These are phyloP conservation scores for Pichia kluyveri DNA, from an alignment of 805 yeast species.

Conservation along the genomic window DNA sequence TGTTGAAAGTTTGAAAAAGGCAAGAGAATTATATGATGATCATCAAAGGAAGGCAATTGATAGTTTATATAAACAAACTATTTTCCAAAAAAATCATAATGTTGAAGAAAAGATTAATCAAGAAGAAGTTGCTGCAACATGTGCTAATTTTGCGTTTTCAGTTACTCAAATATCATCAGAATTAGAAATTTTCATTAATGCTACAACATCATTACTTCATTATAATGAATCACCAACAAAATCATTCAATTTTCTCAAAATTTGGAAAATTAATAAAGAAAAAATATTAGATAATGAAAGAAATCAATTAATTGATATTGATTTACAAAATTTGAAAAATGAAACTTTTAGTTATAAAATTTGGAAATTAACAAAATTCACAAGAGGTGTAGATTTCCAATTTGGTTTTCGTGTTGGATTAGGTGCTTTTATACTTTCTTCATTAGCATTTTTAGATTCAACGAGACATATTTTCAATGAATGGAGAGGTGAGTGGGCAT, in stretches of 20 bases:
- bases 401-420: conserved; percentile 74
- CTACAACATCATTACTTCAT: conserved; percentile 26
- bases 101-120: conserved; percentile 44
- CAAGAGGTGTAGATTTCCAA: conserved; percentile 60
- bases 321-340: conserved; percentile 11
- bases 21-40: conserved; percentile 44
- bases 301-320: conserved; percentile 2
- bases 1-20: conserved; percentile 36
- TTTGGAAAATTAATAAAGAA: conserved; percentile 32
- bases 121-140: conserved; percentile 77
- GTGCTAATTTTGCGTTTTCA: conserved; percentile 69
- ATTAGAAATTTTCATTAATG: conserved; percentile 36
- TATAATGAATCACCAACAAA: conserved; percentile 10
- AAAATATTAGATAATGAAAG: conserved; percentile 8
- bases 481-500: conserved; percentile 81
- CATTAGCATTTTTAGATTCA: conserved; percentile 55
- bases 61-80: conserved; percentile 46
- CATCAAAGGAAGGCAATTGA: conserved; percentile 52
- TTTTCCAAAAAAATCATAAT: conserved; percentile 34
- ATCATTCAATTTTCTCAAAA: conserved; percentile 44
- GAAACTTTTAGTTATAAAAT: conserved; percentile 23
- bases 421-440: conserved; percentile 59
- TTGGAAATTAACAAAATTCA: conserved; percentile 43
- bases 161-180: conserved; percentile 56
- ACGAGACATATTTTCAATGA: conserved; percentile 46